Evolutionary conservation across 1,284 basidiomycete genomes (phyloP).

Genomic region (Phylloporus sp.): DNA sequence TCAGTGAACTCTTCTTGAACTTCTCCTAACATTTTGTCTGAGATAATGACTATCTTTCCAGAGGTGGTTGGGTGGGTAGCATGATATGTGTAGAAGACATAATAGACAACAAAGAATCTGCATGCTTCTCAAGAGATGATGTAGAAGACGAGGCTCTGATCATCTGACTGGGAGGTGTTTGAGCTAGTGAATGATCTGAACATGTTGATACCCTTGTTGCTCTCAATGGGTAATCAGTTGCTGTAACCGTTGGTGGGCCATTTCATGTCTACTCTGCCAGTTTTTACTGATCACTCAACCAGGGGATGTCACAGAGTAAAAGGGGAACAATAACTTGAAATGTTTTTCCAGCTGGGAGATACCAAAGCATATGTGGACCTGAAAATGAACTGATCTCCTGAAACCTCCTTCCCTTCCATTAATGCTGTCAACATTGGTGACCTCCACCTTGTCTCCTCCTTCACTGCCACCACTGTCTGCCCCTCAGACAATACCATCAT

Average conservation of each 20-base stretch:
- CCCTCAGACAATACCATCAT: slow-evolving; percentile 84
- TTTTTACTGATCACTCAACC: neutral
- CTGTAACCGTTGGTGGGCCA: slow-evolving; percentile 65
- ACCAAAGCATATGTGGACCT: slow-evolving; percentile 79
- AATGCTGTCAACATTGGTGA: slow-evolving; percentile 58
- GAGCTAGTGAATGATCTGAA: slow-evolving; percentile 86
- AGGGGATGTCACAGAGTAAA: slow-evolving; percentile 51
- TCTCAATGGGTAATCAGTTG: slow-evolving; percentile 86
- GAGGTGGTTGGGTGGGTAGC: too few species aligned
- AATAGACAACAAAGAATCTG: too few species aligned
- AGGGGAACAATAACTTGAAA: slow-evolving; percentile 95
- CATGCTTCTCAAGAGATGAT: too few species aligned
- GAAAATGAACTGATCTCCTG: slow-evolving; percentile 85
- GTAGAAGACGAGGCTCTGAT: too few species aligned
- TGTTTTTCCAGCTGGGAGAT: slow-evolving; percentile 88
- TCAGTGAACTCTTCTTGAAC: too few species aligned
- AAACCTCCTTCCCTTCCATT: slow-evolving; percentile 57
- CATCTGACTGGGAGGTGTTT: slow-evolving; percentile 89
- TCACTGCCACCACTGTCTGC: slow-evolving; percentile 63
- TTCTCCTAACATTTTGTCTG: too few species aligned
- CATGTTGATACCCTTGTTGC: slow-evolving; percentile 84
- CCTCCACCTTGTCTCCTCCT: slow-evolving; percentile 76
- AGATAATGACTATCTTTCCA: too few species aligned
- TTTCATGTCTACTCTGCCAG: neutral
- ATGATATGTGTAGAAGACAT: too few species aligned